Evolutionary conservation across 768 basidiomycete genomes (phyloP).

Genomic region (Termitomyces sp.): DNA sequence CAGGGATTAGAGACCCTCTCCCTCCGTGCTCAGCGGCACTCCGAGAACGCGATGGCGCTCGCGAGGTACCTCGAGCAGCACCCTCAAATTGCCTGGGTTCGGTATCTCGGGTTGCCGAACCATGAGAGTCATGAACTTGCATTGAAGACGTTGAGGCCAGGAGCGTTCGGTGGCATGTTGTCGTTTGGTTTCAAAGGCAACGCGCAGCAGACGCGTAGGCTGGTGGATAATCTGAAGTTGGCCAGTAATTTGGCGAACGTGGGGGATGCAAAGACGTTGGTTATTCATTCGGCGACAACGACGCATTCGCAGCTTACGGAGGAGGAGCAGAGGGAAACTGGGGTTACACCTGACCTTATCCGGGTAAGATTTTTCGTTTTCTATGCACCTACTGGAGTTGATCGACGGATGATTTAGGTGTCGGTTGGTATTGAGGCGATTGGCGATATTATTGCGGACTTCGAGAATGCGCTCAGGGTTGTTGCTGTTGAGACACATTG

Average conservation of each 20-base stretch:
- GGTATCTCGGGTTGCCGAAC: constrained; percentile 65
- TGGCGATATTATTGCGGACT: constrained; percentile 42
- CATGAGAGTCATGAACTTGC: constrained; percentile 66
- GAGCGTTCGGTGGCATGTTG: constrained; percentile 69
- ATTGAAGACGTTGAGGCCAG: constrained; percentile 50
- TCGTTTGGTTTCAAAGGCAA: constrained; percentile 78
- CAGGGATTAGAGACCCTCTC: constrained; percentile 79
- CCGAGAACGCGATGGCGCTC: constrained; percentile 67
- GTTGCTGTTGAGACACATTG: not conserved
- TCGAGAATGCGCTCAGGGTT: constrained; percentile 29
- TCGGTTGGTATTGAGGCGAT: constrained; percentile 43
- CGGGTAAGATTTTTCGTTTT: constrained; percentile 42
- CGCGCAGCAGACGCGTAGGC: constrained; percentile 46
- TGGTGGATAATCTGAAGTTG: constrained; percentile 70
- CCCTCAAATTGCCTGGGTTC: constrained; percentile 71
- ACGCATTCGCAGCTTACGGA: constrained; percentile 71
- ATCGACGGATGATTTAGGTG: constrained; percentile 16
- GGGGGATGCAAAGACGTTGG: constrained; percentile 74
- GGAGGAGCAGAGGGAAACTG: constrained; percentile 62
- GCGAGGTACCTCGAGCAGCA: constrained; percentile 65
- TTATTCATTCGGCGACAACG: constrained; percentile 76
- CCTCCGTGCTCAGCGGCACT: constrained; percentile 69
- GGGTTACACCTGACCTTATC: constrained; percentile 76
- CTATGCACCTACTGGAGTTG: not conserved
- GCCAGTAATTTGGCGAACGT: constrained; percentile 77